phyloP scores from a whole-genome alignment of 1,284 basidiomycete species.

The Sporisorium scitamineum region DNA sequence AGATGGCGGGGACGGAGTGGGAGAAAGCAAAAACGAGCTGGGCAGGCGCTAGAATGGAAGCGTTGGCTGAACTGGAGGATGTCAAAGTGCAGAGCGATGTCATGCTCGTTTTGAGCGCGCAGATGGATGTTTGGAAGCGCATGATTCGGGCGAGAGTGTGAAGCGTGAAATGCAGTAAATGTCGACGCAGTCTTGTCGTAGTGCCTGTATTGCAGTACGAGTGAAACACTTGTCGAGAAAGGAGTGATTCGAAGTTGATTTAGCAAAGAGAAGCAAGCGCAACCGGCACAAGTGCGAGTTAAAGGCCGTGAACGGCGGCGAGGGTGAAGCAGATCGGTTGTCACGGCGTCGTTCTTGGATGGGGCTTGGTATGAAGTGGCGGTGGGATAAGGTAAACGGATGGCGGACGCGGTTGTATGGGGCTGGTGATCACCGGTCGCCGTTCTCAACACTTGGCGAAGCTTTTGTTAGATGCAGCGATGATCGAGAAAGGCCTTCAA shows the following conservation, averaged over 20 bases:
- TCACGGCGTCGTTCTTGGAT: not conserved
- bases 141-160: constrained; percentile 7
- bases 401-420: not conserved
- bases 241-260: too few species aligned
- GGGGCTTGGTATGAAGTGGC: not conserved
- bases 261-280: too few species aligned
- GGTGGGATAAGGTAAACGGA: not conserved
- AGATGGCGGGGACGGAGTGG: constrained; percentile 27
- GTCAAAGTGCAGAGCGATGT: constrained; percentile 29
- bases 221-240: too few species aligned
- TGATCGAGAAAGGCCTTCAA: too few species aligned
- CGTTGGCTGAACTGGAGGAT: constrained; percentile 33
- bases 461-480: not conserved
- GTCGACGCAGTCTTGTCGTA: too few species aligned
- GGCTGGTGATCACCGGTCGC: not conserved
- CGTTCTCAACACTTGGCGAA: not conserved
- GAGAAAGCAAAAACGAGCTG: constrained; percentile 14
- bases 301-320: too few species aligned
- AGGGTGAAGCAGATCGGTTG: too few species aligned
- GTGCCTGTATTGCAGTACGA: too few species aligned
- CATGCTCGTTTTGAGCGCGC: constrained; percentile 18
- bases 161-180: not conserved
- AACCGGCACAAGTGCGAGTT: too few species aligned
- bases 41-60: constrained; percentile 22
- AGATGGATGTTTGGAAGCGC: constrained; percentile 26